Evolutionary conservation across 2,329 filamentous ascomycete genomes (phyloP), one percentile per base, ranked within the genome.

Genomic region (Trichoderma atrobrunneum): DNA sequence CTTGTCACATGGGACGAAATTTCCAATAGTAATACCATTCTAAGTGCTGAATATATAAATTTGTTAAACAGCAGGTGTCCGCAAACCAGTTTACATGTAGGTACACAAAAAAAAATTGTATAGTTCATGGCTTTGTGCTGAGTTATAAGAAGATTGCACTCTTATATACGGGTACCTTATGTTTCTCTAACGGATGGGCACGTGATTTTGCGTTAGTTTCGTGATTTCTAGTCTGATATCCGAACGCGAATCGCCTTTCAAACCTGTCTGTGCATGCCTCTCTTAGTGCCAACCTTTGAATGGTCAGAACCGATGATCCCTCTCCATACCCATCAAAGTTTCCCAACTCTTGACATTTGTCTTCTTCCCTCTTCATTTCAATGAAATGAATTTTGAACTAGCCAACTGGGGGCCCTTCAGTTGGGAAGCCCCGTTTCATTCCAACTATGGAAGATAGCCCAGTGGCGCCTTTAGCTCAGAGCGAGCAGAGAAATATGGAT

Each of bases 191-290:
- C 51, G 24, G 26, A 36, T 11, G 16, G 26, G 43, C 81, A 82
- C 81, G 81, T 82, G 81, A 82, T 76, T 63, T 77, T 80, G 81
- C 77, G 80, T 79, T 76, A 78, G 72, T 82, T 78, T 77, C 79
- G 81, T 74, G 81, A 69, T 59, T 43, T 21, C 5, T 24, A 32
- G 43, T 12, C 18, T 28, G 51, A 24, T n/a, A 43, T 28, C 12
- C 18, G 8, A 56, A 28, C 39, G 39, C 34, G 56, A 30, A 36
- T 43, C 11, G 26, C 57, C 11, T 51, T n/a, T 51, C 11, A 11
- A 51, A 24, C 48, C 24, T 51, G 48, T 12, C n/a, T 51, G n/a
- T 12, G 11, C 48, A 24, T 51, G 48, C n/a, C n/a, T 24, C 11
- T 12, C 48, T 24, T 21, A 21, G 48, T 21, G 11, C n/a, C 7